phyloP scores from a whole-genome alignment of 2,329 filamentous ascomycete species.

The Trichoderma breve region DNA sequence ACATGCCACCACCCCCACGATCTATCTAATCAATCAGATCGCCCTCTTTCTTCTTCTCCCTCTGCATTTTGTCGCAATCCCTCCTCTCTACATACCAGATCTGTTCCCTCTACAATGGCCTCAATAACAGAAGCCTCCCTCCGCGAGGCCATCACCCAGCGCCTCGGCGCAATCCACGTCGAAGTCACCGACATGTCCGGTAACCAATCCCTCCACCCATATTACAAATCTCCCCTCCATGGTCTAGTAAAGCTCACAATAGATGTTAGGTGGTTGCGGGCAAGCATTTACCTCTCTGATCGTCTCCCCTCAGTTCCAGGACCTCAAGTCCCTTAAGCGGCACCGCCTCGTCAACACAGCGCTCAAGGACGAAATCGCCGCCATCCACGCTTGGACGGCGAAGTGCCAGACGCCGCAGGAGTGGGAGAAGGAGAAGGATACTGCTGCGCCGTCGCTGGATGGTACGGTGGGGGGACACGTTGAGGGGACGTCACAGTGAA shows the following conservation, averaged over 20 bases:
- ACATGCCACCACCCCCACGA: conserved; percentile 24
- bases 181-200: conserved; percentile 91
- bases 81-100: too few relatives aligned
- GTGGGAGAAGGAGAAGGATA: conserved; percentile 65
- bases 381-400: conserved; percentile 92
- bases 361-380: conserved; percentile 82
- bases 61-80: neutral
- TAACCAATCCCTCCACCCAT: conserved; percentile 38
- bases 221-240: neutral
- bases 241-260: neutral
- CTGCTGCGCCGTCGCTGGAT: conserved; percentile 40
- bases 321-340: conserved; percentile 74
- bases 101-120: conserved; percentile 40
- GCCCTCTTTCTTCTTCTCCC: neutral
- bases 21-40: conserved; percentile 42
- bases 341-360: conserved; percentile 82
- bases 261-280: conserved; percentile 54
- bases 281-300: conserved; percentile 60
- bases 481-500: conserved; percentile 30
- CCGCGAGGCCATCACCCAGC: conserved; percentile 64
- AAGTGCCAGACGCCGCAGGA: conserved; percentile 91
- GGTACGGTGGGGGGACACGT: conserved; percentile 46
- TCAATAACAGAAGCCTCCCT: conserved; percentile 72
- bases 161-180: conserved; percentile 73
- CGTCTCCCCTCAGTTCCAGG: conserved; percentile 65